A percentile compares a stretch with the other conserved stretches of the same genome.
Conservation (phyloP, 768 basidiomycete species). For the Boletus pseudo-olivaceus region DNA sequence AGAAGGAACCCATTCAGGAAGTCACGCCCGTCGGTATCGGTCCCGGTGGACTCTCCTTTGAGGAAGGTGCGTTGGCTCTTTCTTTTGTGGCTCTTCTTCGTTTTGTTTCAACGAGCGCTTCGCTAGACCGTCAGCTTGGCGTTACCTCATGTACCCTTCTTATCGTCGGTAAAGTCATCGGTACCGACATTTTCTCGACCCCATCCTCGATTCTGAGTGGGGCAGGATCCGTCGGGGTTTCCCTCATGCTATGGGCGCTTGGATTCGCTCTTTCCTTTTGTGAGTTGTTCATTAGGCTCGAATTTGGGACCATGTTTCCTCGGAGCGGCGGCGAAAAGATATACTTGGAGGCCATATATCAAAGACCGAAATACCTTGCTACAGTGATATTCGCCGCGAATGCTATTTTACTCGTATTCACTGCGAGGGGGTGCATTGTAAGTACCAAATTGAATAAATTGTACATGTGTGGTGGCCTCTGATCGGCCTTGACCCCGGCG, state of each 20-base stretch:
- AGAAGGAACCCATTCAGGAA: background rate
- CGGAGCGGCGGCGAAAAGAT: slow-evolving; percentile 63
- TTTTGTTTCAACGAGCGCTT: background rate
- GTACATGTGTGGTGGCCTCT: no score
- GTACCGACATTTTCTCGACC: slow-evolving; percentile 64
- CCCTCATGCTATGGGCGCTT: slow-evolving; percentile 61
- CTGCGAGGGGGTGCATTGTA: slow-evolving; percentile 47
- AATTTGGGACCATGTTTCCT: slow-evolving; percentile 62
- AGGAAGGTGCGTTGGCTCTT: slow-evolving; percentile 39
- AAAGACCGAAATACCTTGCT: slow-evolving; percentile 42
- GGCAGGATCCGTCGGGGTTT: slow-evolving; percentile 58
- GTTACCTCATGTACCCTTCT: slow-evolving; percentile 55
- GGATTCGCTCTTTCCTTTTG: slow-evolving; percentile 57
- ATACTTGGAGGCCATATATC: slow-evolving; percentile 55
- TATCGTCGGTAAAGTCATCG: slow-evolving; percentile 58
- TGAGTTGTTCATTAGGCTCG: slow-evolving; percentile 60
- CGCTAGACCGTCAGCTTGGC: slow-evolving; percentile 49
- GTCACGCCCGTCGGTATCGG: slow-evolving; percentile 22
- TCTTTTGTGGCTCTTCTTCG: background rate
- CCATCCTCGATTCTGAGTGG: slow-evolving; percentile 56
- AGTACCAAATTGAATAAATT: slow-evolving; percentile 12
- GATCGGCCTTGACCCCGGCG: background rate
- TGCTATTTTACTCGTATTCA: slow-evolving; percentile 44
- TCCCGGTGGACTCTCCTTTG: slow-evolving; percentile 45
- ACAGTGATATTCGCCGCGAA: slow-evolving; percentile 48